Percentiles rank a stretch among this genome's conserved stretches.
Evolutionary conservation across 108 stramenopile species (phyloP).

Genomic region (Nitzschia sp.): DNA sequence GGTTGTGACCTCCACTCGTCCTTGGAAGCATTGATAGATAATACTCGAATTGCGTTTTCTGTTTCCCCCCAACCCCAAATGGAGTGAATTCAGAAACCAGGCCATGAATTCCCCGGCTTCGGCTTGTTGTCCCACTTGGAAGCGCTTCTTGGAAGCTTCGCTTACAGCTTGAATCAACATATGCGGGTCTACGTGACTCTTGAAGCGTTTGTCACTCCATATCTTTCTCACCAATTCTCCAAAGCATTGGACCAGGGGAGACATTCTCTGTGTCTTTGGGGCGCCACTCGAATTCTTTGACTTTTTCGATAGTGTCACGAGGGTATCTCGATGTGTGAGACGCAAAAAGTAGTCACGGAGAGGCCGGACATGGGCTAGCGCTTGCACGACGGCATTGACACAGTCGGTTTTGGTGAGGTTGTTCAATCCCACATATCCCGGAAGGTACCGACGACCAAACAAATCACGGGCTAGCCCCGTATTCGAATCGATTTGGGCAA

Average conservation of each 20-base stretch:
- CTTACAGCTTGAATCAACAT: conserved; percentile 90
- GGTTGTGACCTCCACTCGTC: conserved; percentile 83
- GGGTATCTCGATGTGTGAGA: conserved; percentile 23
- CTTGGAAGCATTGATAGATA: conserved; percentile 91
- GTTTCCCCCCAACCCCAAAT: conserved; percentile 78
- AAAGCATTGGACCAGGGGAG: conserved; percentile 73
- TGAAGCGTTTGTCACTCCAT: conserved; percentile 93
- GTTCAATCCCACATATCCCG: conserved; percentile 94
- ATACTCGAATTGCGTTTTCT: conserved; percentile 60
- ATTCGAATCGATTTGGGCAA: conserved; percentile 73
- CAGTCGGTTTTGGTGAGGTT: conserved; percentile 93
- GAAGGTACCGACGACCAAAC: conserved; percentile 90
- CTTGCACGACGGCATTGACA: conserved; percentile 89
- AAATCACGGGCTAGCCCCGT: conserved; percentile 83
- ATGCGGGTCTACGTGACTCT: conserved; percentile 92
- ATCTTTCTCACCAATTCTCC: conserved; percentile 92
- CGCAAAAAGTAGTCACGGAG: conserved; percentile 92
- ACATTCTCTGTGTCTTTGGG: conserved; percentile 20
- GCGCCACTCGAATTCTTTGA: conserved; percentile 27
- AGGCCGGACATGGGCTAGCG: conserved; percentile 88
- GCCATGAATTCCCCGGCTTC: conserved; percentile 94
- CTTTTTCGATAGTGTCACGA: conserved; percentile 6
- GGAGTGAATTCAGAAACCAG: conserved; percentile 94
- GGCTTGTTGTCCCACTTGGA: conserved; percentile 79
- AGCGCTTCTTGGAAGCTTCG: conserved; percentile 83